These are phyloP conservation scores for Lactarius deliciosus DNA, from an alignment of 768 basidiomycete species.

Conservation along the genomic window DNA sequence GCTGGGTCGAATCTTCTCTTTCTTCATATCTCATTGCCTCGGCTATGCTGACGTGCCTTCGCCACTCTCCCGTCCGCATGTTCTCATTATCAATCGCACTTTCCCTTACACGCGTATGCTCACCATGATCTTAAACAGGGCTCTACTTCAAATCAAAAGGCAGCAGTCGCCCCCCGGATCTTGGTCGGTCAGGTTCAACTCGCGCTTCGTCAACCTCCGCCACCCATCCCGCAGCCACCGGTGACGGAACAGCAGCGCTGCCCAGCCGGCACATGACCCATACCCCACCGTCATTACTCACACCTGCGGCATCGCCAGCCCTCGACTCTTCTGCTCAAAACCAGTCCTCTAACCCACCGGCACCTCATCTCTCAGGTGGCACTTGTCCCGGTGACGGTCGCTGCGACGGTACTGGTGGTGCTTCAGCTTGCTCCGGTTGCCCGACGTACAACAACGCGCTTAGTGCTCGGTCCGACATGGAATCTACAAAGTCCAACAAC, in stretches of 20 bases:
- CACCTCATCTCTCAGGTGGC: slow-evolving; percentile 40
- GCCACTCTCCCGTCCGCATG: slow-evolving; percentile 26
- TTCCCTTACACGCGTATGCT: slow-evolving; percentile 23
- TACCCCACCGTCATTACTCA: slow-evolving; percentile 39
- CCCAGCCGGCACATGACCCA: slow-evolving; percentile 32
- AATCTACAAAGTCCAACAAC: slow-evolving; percentile 30
- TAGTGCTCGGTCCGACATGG: slow-evolving; percentile 43
- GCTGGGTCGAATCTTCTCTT: slow-evolving; percentile 17
- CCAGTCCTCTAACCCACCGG: slow-evolving; percentile 25
- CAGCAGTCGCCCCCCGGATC: slow-evolving; percentile 67
- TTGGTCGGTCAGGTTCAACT: slow-evolving; percentile 38
- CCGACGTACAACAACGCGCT: slow-evolving; percentile 93
- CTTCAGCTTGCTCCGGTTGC: slow-evolving; percentile 90
- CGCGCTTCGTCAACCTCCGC: slow-evolving; percentile 27
- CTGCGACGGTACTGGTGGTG: slow-evolving; percentile 96
- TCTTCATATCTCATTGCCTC: slow-evolving; percentile 29
- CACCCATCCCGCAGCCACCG: slow-evolving; percentile 34
- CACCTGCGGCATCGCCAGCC: slow-evolving; percentile 37
- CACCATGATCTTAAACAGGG: slow-evolving; percentile 45
- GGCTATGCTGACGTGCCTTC: slow-evolving; percentile 23
- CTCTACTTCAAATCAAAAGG: slow-evolving; percentile 84
- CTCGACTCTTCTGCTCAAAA: slow-evolving; percentile 32
- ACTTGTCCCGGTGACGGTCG: slow-evolving; percentile 99
- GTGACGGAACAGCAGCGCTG: slow-evolving; percentile 35
- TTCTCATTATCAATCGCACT: slow-evolving; percentile 18